Percentiles rank a stretch among this genome's conserved stretches.
Evolutionary conservation across 2,329 filamentous ascomycete genomes (phyloP).

Genomic region (Emericellopsis cladophorae): DNA sequence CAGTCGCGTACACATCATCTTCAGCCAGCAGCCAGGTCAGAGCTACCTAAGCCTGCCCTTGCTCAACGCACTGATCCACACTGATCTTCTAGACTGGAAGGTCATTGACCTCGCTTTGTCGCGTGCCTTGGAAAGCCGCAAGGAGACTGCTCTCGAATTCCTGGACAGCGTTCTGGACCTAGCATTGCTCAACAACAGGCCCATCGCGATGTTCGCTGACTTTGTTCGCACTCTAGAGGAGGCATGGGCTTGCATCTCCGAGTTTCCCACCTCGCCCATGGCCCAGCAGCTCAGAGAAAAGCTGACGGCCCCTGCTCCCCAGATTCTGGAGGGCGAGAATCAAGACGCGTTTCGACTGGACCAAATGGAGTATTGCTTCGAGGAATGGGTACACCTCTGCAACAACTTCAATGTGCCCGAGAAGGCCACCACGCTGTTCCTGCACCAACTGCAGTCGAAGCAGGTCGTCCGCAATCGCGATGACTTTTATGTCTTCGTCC

Average conservation of each 20-base stretch:
- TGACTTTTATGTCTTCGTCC: slow-evolving; percentile 68
- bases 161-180: slow-evolving; percentile 70
- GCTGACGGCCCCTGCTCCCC: slow-evolving; percentile 28
- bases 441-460: slow-evolving; percentile 69
- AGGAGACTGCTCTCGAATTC: slow-evolving; percentile 62
- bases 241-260: slow-evolving; percentile 68
- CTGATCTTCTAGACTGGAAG: slow-evolving; percentile 49
- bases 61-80: slow-evolving; percentile 42
- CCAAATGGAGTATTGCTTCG: slow-evolving; percentile 89
- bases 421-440: slow-evolving; percentile 60
- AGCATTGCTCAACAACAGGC: slow-evolving; percentile 64
- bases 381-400: slow-evolving; percentile 81
- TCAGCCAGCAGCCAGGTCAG: slow-evolving; percentile 42
- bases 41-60: slow-evolving; percentile 45
- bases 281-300: slow-evolving; percentile 62
- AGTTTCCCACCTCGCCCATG: slow-evolving; percentile 51
- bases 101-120: slow-evolving; percentile 61
- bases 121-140: slow-evolving; percentile 58
- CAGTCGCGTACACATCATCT: slow-evolving; percentile 40
- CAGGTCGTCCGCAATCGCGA: slow-evolving; percentile 63
- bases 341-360: slow-evolving; percentile 47
- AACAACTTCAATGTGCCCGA: slow-evolving; percentile 67
- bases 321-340: slow-evolving; percentile 30
- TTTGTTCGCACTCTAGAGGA: slow-evolving; percentile 74
- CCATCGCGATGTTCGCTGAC: slow-evolving; percentile 70